Percentiles rank a stretch among this genome's conserved stretches.
Conservation (phyloP, 805 yeast genomes). For the Candida dajiaensis region DNA sequence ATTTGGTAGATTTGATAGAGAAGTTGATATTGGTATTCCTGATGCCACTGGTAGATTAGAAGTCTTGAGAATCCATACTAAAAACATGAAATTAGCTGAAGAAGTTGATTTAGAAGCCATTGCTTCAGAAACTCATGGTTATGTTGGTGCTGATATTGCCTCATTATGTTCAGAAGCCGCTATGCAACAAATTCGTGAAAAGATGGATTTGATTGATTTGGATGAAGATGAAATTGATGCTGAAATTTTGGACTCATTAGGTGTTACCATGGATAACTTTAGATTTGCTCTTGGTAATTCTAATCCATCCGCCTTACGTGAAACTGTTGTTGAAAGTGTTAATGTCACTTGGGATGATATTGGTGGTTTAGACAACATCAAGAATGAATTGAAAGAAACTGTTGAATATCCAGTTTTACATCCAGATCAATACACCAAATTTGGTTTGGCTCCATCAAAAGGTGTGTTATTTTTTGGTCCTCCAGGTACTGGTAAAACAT, state of each 20-base stretch:
- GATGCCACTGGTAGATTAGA: slow-evolving; percentile 98
- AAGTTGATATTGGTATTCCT: slow-evolving; percentile 89
- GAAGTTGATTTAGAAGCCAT: slow-evolving; percentile 95
- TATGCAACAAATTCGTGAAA: slow-evolving; percentile 99
- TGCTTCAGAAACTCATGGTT: slow-evolving; percentile 98
- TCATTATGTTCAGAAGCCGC: slow-evolving; percentile 99
- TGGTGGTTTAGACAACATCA: slow-evolving; percentile 96
- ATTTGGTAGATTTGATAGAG: slow-evolving; percentile 88
- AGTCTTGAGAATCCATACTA: slow-evolving; percentile 94
- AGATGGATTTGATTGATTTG: slow-evolving; percentile 95
- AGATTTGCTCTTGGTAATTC: slow-evolving; percentile 96
- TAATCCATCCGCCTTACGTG: slow-evolving; percentile 98
- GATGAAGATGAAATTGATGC: slow-evolving; percentile 98
- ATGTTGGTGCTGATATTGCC: slow-evolving; percentile 98
- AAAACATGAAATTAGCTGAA: slow-evolving; percentile 93
- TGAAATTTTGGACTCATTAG: slow-evolving; percentile 90
- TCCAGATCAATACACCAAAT: slow-evolving; percentile 97
- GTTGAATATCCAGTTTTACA: slow-evolving; percentile 98
- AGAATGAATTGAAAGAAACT: slow-evolving; percentile 95
- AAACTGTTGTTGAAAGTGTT: slow-evolving; percentile 97
- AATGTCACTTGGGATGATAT: slow-evolving; percentile 99
- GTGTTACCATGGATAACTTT: slow-evolving; percentile 98
- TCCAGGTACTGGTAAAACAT: slow-evolving; percentile 99
- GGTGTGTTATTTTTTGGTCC: slow-evolving; percentile 99
- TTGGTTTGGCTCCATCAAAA: slow-evolving; percentile 95